These are phyloP conservation scores for Pseudogymnoascus destructans DNA, from an alignment of 2,329 filamentous ascomycete species.

Conservation along the genomic window DNA sequence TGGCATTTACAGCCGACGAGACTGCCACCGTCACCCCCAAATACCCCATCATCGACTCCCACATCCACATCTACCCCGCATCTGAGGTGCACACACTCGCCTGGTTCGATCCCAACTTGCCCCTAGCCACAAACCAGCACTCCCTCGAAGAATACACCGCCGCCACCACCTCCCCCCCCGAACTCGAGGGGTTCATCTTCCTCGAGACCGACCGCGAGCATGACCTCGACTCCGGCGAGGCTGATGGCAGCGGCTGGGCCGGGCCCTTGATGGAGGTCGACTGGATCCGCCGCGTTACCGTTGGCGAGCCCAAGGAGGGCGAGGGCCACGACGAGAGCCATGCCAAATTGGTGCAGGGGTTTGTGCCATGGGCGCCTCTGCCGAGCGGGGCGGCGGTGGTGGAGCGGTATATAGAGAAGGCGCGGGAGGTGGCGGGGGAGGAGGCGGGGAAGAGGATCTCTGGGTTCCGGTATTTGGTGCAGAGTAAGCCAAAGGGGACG, in stretches of 20 bases:
- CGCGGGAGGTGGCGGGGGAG: constrained; percentile 46
- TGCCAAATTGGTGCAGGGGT: constrained; percentile 46
- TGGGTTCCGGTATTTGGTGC: constrained; percentile 73
- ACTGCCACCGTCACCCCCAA: neutral
- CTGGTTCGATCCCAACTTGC: constrained; percentile 51
- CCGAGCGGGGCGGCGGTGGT: constrained; percentile 48
- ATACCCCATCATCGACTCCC: constrained; percentile 67
- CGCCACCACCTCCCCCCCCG: constrained; percentile 22
- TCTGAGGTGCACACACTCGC: constrained; percentile 52
- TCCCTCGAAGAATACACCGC: constrained; percentile 23
- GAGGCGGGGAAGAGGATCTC: constrained; percentile 44
- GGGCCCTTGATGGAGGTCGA: constrained; percentile 59
- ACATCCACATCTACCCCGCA: constrained; percentile 76
- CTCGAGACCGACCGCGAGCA: constrained; percentile 69
- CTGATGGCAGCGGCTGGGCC: constrained; percentile 45
- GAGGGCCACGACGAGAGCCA: constrained; percentile 45
- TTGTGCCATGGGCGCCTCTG: constrained; percentile 80
- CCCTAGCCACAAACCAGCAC: constrained; percentile 30
- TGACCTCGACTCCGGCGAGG: constrained; percentile 35
- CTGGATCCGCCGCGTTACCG: constrained; percentile 53
- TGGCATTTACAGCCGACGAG: neutral
- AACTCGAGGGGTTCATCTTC: constrained; percentile 62
- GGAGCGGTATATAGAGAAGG: constrained; percentile 49
- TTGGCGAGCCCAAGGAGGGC: constrained; percentile 41
- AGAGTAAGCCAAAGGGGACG: constrained; percentile 56